Evolutionary conservation across 2,329 filamentous ascomycete species (phyloP).

Genomic region (Thelonectria olida): DNA sequence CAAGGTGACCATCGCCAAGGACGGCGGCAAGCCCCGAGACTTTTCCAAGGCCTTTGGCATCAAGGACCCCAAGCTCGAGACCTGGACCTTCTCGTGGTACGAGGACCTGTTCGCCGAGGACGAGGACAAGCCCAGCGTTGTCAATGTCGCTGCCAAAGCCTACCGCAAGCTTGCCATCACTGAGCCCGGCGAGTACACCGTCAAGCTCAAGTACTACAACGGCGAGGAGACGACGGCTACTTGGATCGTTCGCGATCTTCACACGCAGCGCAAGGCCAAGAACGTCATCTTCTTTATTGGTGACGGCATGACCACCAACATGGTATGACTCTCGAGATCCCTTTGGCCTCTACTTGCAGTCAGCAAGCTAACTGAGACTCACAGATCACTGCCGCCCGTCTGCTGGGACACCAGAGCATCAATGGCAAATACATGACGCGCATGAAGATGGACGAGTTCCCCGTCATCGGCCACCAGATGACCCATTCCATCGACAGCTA

Average conservation of each 20-base stretch:
- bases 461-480: constrained; percentile 88
- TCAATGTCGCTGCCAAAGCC: constrained; percentile 82
- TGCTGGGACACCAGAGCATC: constrained; percentile 83
- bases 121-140: constrained; percentile 72
- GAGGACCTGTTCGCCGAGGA: constrained; percentile 85
- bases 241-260: constrained; percentile 79
- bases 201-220: constrained; percentile 79
- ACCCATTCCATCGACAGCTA: constrained; percentile 86
- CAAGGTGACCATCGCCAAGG: constrained; percentile 77
- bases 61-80: constrained; percentile 77
- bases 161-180: constrained; percentile 80
- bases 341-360: background rate
- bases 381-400: constrained; percentile 77
- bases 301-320: constrained; percentile 77
- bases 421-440: constrained; percentile 84
- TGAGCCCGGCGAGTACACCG: constrained; percentile 82
- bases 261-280: constrained; percentile 78
- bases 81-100: constrained; percentile 86
- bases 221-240: constrained; percentile 76
- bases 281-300: constrained; percentile 89
- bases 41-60: constrained; percentile 75
- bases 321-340: constrained; percentile 51
- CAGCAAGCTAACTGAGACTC: constrained; percentile 13
- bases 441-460: constrained; percentile 84
- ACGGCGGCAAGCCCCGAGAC: constrained; percentile 60